These are phyloP conservation scores for Pseudocercospora musae DNA, from an alignment of 2,329 filamentous ascomycete species.

Conservation along the genomic window DNA sequence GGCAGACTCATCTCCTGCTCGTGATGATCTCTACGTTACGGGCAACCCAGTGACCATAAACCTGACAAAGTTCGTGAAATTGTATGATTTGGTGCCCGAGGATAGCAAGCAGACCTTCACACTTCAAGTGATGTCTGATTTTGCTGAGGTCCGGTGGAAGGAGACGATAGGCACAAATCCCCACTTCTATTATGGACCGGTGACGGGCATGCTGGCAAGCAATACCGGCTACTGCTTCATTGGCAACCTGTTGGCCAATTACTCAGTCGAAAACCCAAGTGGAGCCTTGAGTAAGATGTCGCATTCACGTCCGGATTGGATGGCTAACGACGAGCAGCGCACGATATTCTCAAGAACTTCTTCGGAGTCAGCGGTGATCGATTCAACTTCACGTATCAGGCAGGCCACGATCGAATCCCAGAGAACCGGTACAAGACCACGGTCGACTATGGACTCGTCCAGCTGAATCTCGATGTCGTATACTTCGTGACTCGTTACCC, in stretches of 20 bases:
- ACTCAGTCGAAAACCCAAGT: constrained; percentile 30
- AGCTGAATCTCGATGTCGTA: constrained; percentile 23
- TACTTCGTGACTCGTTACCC: constrained; percentile 21
- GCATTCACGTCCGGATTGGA: neutral
- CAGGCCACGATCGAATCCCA: constrained; percentile 23
- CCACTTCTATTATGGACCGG: constrained; percentile 32
- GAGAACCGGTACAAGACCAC: constrained; percentile 24
- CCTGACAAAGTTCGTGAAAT: constrained; percentile 50
- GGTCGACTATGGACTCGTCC: constrained; percentile 18
- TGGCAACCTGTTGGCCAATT: constrained; percentile 30
- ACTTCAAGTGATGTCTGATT: constrained; percentile 32
- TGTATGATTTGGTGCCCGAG: constrained; percentile 37
- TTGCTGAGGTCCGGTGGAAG: constrained; percentile 27
- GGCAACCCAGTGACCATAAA: constrained; percentile 52
- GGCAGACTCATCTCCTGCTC: constrained; percentile 52
- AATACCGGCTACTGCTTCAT: constrained; percentile 28
- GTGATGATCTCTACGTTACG: constrained; percentile 50
- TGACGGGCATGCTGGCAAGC: constrained; percentile 29
- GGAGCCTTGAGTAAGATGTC: constrained; percentile 34
- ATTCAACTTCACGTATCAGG: constrained; percentile 20
- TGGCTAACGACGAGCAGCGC: constrained; percentile 7
- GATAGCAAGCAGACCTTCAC: constrained; percentile 26
- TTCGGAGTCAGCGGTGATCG: constrained; percentile 23
- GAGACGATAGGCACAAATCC: constrained; percentile 29
- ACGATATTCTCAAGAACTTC: constrained; percentile 27